Evolutionary conservation across 2,329 filamentous ascomycete genomes (phyloP).

Genomic region (Penicillium sp.): DNA sequence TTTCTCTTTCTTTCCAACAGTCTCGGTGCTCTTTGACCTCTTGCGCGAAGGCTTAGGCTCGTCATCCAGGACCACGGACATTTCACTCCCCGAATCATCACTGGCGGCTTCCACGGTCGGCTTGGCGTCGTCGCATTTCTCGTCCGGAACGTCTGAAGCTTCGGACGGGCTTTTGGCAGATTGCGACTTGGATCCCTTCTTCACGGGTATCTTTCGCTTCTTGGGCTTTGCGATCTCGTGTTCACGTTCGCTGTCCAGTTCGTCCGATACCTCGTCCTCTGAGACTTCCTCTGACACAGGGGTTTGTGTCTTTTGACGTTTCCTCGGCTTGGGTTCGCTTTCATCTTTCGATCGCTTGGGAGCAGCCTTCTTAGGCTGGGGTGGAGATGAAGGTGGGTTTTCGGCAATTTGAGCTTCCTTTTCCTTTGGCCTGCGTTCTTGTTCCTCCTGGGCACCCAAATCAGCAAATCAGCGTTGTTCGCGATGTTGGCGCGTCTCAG

Average conservation of each 20-base stretch:
- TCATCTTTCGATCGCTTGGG: conserved; percentile 30
- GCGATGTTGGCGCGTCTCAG: background rate
- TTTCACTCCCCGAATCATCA: conserved; percentile 59
- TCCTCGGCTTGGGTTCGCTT: conserved; percentile 26
- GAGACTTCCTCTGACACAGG: conserved; percentile 24
- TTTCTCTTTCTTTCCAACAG: conserved; percentile 29
- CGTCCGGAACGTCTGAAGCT: conserved; percentile 11
- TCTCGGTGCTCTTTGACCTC: conserved; percentile 32
- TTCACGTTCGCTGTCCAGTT: conserved; percentile 21
- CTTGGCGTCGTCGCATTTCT: conserved; percentile 14
- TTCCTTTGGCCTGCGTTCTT: conserved; percentile 27
- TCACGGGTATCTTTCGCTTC: conserved; percentile 13
- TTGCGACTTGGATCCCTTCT: conserved; percentile 9
- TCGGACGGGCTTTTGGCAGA: conserved; percentile 10
- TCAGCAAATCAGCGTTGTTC: conserved; percentile 4
- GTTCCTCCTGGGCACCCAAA: conserved; percentile 27
- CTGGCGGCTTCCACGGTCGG: conserved; percentile 41
- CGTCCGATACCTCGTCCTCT: conserved; percentile 13
- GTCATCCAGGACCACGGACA: conserved; percentile 78
- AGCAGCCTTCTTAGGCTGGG: conserved; percentile 18
- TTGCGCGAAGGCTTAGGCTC: conserved; percentile 60
- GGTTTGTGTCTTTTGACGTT: conserved; percentile 35
- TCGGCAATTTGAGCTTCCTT: conserved; percentile 8
- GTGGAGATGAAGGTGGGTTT: conserved; percentile 16
- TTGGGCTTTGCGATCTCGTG: conserved; percentile 21